Percentiles rank a stretch among this genome's conserved stretches.
These are phyloP conservation scores for Botrytis fragariae DNA, from an alignment of 2,329 filamentous ascomycete species.

Conservation along the genomic window DNA sequence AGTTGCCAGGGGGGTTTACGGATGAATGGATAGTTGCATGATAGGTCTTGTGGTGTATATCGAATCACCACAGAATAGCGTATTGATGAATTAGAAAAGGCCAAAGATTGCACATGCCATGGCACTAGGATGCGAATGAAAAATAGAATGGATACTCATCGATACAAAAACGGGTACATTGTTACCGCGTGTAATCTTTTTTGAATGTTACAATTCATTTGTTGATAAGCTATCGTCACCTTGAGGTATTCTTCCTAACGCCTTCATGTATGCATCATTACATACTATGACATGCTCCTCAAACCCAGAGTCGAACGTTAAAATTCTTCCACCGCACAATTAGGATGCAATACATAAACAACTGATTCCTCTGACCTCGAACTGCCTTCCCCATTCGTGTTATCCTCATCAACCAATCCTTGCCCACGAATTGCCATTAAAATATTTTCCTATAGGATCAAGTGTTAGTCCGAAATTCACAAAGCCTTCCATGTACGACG, in stretches of 20 bases:
- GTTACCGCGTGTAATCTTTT: neutral
- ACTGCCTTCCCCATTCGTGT: conserved; percentile 42
- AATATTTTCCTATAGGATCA: conserved; percentile 74
- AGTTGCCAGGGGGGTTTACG: conserved; percentile 22
- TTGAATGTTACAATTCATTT: neutral
- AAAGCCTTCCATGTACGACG: conserved; percentile 40
- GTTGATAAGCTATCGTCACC: neutral
- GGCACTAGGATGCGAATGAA: neutral
- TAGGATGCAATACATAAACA: conserved; percentile 90
- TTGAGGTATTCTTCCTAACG: neutral
- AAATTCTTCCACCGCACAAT: conserved; percentile 72
- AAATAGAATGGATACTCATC: neutral
- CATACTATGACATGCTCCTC: neutral
- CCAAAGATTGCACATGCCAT: neutral
- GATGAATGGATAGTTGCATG: neutral
- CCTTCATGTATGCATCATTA: conserved; percentile 15
- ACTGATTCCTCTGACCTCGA: conserved; percentile 49
- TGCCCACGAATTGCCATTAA: conserved; percentile 74
- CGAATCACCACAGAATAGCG: neutral
- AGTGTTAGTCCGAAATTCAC: conserved; percentile 39
- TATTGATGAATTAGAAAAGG: neutral
- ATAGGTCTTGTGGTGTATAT: neutral
- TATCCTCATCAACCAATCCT: conserved; percentile 49
- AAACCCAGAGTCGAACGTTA: conserved; percentile 9
- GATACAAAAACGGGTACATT: neutral